Conservation (phyloP, 1,284 basidiomycete species). For the Thecaphora thlaspeos region DNA sequence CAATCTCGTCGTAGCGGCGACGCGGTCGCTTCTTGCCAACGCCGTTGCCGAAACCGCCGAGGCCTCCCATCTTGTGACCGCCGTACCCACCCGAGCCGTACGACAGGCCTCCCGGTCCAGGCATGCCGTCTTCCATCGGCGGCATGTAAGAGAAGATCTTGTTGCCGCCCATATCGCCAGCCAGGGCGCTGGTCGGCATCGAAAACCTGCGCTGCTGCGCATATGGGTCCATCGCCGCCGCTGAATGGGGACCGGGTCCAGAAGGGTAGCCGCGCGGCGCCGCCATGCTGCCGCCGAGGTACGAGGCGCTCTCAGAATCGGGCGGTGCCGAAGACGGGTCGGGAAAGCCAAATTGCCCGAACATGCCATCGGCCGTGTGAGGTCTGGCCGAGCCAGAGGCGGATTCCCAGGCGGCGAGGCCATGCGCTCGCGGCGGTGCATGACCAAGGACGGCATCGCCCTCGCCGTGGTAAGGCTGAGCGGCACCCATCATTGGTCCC, state of each 20-base stretch:
- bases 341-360: conserved; percentile 29
- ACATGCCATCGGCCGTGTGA: conserved; percentile 51
- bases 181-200: conserved; percentile 7
- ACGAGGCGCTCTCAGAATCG: neutral
- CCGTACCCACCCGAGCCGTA: conserved; percentile 7
- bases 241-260: neutral
- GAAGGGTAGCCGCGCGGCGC: neutral
- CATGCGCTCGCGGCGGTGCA: conserved; percentile 37
- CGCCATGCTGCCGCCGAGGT: neutral
- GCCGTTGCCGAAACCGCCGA: conserved; percentile 13
- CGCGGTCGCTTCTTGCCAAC: conserved; percentile 46
- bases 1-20: conserved; percentile 64
- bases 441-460: conserved; percentile 7
- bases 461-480: conserved; percentile 12
- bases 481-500: conserved; percentile 34
- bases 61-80: conserved; percentile 21
- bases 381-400: conserved; percentile 41
- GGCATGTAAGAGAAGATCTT: conserved; percentile 48
- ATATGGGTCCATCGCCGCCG: conserved; percentile 11
- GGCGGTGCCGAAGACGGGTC: too few species aligned
- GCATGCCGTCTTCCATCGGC: conserved; percentile 14
- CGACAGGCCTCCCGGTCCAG: conserved; percentile 3
- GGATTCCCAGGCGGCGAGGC: conserved; percentile 43
- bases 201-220: conserved; percentile 26
- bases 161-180: conserved; percentile 10